Conservation (phyloP, 495 filamentous ascomycete genomes). For the Talaromyces thailandensis region DNA sequence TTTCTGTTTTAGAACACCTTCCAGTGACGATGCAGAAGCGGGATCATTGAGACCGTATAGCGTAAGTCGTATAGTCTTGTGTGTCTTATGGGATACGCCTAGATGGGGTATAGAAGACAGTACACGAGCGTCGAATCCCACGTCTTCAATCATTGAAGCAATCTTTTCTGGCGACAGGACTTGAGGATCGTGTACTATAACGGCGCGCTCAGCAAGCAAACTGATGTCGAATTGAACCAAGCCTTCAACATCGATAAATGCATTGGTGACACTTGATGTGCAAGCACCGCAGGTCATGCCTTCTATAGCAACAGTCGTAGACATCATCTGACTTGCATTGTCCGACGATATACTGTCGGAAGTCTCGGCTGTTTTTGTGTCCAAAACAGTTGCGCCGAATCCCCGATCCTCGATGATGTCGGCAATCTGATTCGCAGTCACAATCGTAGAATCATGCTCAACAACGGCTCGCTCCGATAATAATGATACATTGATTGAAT, state of each 20-base stretch:
- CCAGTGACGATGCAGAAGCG: conserved; percentile 58
- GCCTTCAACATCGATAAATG: conserved; percentile 68
- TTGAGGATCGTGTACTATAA: conserved; percentile 71
- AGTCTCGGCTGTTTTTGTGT: conserved; percentile 22
- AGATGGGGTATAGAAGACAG: conserved; percentile 40
- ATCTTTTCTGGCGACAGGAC: conserved; percentile 64
- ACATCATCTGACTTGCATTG: conserved; percentile 35
- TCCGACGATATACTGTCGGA: conserved; percentile 26
- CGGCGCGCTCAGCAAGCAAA: conserved; percentile 82
- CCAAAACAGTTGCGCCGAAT: conserved; percentile 77
- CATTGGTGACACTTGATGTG: conserved; percentile 80
- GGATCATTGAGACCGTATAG: conserved; percentile 72
- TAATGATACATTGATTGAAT: conserved; percentile 80
- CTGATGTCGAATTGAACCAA: conserved; percentile 88
- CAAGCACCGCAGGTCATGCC: conserved; percentile 98
- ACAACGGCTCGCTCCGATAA: conserved; percentile 61
- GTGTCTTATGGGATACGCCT: conserved; percentile 20
- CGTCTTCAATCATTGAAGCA: conserved; percentile 55
- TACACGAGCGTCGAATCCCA: conserved; percentile 80
- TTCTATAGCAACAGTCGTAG: conserved; percentile 77
- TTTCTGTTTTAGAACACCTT: conserved; percentile 53
- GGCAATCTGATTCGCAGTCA: conserved; percentile 62
- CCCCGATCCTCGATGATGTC: conserved; percentile 87
- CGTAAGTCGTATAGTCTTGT: conserved; percentile 58
- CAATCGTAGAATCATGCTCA: conserved; percentile 62